A percentile compares a stretch with the other conserved stretches of the same genome.
Conservation (phyloP, 2,329 filamentous ascomycete species). For the Elsinoe fawcettii region DNA sequence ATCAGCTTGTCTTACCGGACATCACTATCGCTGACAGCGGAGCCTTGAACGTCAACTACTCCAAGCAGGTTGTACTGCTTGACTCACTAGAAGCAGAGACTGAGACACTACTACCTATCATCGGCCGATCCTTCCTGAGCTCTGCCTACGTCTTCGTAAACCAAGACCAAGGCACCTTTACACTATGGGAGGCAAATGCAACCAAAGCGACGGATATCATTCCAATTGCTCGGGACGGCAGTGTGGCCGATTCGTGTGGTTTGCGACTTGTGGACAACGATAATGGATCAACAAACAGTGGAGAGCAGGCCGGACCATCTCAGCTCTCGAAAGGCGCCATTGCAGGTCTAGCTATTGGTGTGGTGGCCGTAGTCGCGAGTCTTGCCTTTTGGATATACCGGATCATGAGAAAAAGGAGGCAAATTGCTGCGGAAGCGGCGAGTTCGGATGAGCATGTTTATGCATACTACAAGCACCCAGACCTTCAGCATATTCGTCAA, state of each 20-base stretch:
- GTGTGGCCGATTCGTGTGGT: neutral
- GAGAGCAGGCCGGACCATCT: neutral
- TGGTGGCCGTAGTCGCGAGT: neutral
- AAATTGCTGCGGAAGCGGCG: neutral
- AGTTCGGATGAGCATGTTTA: neutral
- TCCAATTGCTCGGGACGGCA: neutral
- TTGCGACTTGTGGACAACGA: neutral
- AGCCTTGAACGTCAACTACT: neutral
- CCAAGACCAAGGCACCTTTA: conserved; percentile 1
- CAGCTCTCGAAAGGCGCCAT: neutral
- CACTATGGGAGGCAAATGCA: conserved; percentile 4
- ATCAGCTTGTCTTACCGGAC: conserved; percentile 5
- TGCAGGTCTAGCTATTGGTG: neutral
- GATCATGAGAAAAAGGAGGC: neutral
- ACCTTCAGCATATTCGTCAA: neutral
- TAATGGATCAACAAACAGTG: neutral
- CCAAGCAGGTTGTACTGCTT: neutral
- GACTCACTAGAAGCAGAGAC: neutral
- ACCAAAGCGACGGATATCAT: neutral
- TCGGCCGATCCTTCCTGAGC: neutral
- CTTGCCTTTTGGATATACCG: neutral
- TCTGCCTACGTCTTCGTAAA: conserved; percentile 1
- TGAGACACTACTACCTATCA: neutral
- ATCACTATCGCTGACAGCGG: neutral
- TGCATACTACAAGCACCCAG: neutral